These are phyloP conservation scores for Metschnikowia sp. DNA, from an alignment of 805 yeast genomes.

Conservation along the genomic window DNA sequence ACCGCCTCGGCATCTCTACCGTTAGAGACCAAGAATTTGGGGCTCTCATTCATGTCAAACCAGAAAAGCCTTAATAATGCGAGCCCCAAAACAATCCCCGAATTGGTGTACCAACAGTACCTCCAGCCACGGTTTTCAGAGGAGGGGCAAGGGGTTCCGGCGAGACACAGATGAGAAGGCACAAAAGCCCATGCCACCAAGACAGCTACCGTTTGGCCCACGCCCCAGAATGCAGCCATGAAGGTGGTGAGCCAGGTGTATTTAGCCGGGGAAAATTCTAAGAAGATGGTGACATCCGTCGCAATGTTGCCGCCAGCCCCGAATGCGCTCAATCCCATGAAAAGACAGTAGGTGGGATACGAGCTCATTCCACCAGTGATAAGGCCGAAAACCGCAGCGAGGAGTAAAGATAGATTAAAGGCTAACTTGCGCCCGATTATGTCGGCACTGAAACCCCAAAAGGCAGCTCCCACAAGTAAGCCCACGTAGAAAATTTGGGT, in stretches of 20 bases:
- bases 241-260: slow-evolving; percentile 51
- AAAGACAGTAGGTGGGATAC: slow-evolving; percentile 48
- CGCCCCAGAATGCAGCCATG: slow-evolving; percentile 51
- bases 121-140: slow-evolving; percentile 12
- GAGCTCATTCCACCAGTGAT: slow-evolving; percentile 51
- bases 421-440: slow-evolving; percentile 52
- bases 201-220: slow-evolving; percentile 55
- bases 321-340: slow-evolving; percentile 43
- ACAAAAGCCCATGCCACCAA: slow-evolving; percentile 56
- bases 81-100: slow-evolving; percentile 8
- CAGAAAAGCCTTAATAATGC: slow-evolving; percentile 7
- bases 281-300: slow-evolving; percentile 49
- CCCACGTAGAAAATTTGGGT: slow-evolving; percentile 48
- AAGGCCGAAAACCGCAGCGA: slow-evolving; percentile 48
- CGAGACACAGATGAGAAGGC: slow-evolving; percentile 37
- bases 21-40: slow-evolving; percentile 12
- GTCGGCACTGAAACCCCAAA: slow-evolving; percentile 58
- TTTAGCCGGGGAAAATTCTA: slow-evolving; percentile 51
- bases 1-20: slow-evolving; percentile 13
- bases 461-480: slow-evolving; percentile 48
- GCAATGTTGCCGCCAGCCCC: slow-evolving; percentile 59
- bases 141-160: slow-evolving; percentile 7
- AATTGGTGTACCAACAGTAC: slow-evolving; percentile 12
- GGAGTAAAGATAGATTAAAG: slow-evolving; percentile 47
- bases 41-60: slow-evolving; percentile 8